Evolutionary conservation across 306 rosid species (phyloP).

Genomic region (Prinsepia uniflora): DNA sequence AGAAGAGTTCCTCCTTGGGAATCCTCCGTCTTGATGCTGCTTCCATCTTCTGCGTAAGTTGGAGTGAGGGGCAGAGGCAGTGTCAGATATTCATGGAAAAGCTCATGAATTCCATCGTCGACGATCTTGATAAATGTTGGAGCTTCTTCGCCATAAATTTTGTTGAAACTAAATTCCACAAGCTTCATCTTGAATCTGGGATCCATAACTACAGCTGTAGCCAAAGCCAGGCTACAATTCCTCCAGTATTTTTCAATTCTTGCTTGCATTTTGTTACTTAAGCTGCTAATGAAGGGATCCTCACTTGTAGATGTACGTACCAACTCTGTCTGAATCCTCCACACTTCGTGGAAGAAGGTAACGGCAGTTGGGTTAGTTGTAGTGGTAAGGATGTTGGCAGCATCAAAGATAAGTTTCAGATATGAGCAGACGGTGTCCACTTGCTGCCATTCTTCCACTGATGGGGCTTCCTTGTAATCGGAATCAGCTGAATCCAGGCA

Average conservation of each 20-base stretch:
- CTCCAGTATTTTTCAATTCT: constrained; percentile 77
- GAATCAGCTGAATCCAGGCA: constrained; percentile 84
- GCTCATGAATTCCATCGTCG: constrained; percentile 85
- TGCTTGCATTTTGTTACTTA: constrained; percentile 55
- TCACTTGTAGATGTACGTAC: constrained; percentile 51
- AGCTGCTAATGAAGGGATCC: constrained; percentile 54
- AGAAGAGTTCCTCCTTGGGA: constrained; percentile 51
- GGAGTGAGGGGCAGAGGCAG: constrained; percentile 88
- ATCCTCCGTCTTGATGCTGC: constrained; percentile 38
- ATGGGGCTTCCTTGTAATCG: constrained; percentile 70
- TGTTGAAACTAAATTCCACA: constrained; percentile 89
- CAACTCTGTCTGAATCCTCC: constrained; percentile 81
- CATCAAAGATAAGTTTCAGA: constrained; percentile 73
- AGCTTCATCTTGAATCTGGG: constrained; percentile 98
- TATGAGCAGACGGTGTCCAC: constrained; percentile 65
- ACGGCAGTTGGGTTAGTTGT: constrained; percentile 61
- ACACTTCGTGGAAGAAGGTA: constrained; percentile 80
- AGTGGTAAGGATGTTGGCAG: constrained; percentile 60
- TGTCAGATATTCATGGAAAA: constrained; percentile 71
- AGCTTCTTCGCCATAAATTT: constrained; percentile 71
- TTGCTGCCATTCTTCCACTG: constrained; percentile 80
- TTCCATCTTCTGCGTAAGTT: constrained; percentile 66
- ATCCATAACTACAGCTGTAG: constrained; percentile 88
- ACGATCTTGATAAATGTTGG: constrained; percentile 61
- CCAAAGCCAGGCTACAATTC: constrained; percentile 73